Conservation (phyloP, 495 filamentous ascomycete species). For the Coniosporium apollinis region DNA sequence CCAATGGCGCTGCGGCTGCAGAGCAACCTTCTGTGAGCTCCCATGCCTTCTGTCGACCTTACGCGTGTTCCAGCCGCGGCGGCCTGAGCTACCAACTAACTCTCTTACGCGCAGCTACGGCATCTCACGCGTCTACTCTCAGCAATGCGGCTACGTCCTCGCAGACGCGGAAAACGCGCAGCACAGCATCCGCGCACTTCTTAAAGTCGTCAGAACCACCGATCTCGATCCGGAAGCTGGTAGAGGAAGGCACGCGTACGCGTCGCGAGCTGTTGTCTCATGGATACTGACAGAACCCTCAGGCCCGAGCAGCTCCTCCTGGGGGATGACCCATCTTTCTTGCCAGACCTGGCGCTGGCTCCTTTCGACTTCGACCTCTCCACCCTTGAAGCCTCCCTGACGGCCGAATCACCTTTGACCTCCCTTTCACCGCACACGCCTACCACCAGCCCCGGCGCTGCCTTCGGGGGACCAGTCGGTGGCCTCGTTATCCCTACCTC, state of each 20-base stretch:
- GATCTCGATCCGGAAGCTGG: constrained; percentile 56
- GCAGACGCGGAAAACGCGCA: constrained; percentile 64
- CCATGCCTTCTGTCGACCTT: too few species aligned
- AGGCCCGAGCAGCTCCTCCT: constrained; percentile 70
- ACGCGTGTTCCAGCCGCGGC: not conserved
- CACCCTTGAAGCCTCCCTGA: constrained; percentile 19
- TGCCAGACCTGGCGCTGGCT: constrained; percentile 47
- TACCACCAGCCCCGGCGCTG: constrained; percentile 13
- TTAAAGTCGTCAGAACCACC: constrained; percentile 35
- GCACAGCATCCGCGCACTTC: constrained; percentile 47
- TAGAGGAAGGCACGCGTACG: constrained; percentile 44
- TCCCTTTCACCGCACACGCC: constrained; percentile 19
- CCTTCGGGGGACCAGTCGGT: constrained; percentile 13
- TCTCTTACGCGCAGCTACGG: constrained; percentile 41
- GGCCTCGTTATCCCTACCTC: constrained; percentile 17
- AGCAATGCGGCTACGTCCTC: constrained; percentile 77
- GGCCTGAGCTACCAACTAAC: not conserved
- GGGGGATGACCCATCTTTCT: constrained; percentile 71
- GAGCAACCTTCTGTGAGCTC: constrained; percentile 58
- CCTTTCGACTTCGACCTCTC: constrained; percentile 39
- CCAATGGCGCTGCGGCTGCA: constrained; percentile 88
- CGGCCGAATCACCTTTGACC: constrained; percentile 18
- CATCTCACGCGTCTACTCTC: constrained; percentile 64
- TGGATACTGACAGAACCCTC: constrained; percentile 5
- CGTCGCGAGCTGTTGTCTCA: not conserved